Evolutionary conservation across 768 basidiomycete genomes (phyloP).

Genomic region (Suillus tomentosus): DNA sequence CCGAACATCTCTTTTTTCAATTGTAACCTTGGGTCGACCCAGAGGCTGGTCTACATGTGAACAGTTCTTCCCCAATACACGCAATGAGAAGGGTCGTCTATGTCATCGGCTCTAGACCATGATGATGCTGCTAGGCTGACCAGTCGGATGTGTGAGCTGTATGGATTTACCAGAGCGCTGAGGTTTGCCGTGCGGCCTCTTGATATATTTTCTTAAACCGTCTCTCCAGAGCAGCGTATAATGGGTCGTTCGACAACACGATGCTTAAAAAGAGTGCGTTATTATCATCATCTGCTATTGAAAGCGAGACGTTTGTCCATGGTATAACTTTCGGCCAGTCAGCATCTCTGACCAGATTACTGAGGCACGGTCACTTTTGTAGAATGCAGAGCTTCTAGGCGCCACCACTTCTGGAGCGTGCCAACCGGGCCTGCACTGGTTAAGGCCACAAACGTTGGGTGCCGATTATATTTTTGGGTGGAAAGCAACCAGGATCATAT

Average conservation of each 20-base stretch:
- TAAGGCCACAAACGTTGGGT: neutral
- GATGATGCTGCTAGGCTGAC: neutral
- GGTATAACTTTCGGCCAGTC: neutral
- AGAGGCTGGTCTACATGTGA: constrained; percentile 28
- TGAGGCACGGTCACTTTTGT: neutral
- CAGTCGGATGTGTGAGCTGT: neutral
- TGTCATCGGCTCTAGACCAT: constrained; percentile 40
- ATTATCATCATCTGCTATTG: neutral
- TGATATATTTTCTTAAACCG: constrained; percentile 3
- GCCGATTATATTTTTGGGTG: neutral
- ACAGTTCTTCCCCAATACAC: constrained; percentile 49
- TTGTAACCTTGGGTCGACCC: constrained; percentile 44
- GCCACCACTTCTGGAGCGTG: neutral
- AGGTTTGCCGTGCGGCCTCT: constrained; percentile 23
- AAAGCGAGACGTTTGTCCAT: neutral
- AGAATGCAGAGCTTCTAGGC: neutral
- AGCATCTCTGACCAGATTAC: neutral
- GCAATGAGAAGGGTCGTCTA: constrained; percentile 55
- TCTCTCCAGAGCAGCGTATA: constrained; percentile 16
- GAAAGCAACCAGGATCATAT: neutral
- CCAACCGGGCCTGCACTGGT: neutral
- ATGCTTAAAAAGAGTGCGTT: neutral
- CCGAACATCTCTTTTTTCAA: constrained; percentile 44
- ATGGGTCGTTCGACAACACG: constrained; percentile 7
- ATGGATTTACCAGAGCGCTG: neutral